These are phyloP conservation scores for Flaveria ramosissima DNA, from an alignment of 129 eudicot genomes.

Conservation along the genomic window DNA sequence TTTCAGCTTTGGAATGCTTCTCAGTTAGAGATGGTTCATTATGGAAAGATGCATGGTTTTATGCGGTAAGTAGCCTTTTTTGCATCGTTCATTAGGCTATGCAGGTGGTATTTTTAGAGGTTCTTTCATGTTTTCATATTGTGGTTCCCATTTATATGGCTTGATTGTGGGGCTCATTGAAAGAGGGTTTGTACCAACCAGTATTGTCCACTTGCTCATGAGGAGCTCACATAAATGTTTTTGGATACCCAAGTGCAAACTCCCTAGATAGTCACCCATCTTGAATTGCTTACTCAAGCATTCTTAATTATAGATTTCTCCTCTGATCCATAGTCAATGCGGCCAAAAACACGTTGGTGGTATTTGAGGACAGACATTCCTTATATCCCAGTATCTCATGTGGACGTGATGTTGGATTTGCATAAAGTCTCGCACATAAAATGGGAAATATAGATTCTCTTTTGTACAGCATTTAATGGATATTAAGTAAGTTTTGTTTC, in stretches of 20 bases:
- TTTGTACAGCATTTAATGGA: not conserved
- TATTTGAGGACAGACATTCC: not conserved
- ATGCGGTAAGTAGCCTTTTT: slow-evolving; percentile 71
- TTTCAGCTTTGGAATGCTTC: slow-evolving; percentile 98
- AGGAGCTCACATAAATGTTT: not conserved
- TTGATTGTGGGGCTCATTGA: not conserved
- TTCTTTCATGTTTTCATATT: not conserved
- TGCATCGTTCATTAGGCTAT: not conserved
- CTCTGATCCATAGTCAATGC: not conserved
- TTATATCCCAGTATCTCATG: not conserved
- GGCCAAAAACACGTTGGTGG: not conserved
- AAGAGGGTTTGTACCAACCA: not conserved
- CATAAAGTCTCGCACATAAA: not conserved
- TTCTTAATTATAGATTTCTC: not conserved
- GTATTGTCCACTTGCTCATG: not conserved
- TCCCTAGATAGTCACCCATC: not conserved
- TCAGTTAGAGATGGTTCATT: slow-evolving; percentile 89
- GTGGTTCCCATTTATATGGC: slow-evolving; percentile 4
- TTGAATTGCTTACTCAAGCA: not conserved
- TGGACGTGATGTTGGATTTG: not conserved
- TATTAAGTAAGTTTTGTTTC: slow-evolving; percentile 3
- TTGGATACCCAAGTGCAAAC: not conserved
- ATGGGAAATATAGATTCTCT: not conserved
- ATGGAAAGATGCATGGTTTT: slow-evolving; percentile 99
- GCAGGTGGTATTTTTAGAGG: not conserved